Percentiles rank a stretch among this genome's conserved stretches.
Evolutionary conservation across 202 grass and related monocot genomes (phyloP).

Genomic region (Eragrostis tef): DNA sequence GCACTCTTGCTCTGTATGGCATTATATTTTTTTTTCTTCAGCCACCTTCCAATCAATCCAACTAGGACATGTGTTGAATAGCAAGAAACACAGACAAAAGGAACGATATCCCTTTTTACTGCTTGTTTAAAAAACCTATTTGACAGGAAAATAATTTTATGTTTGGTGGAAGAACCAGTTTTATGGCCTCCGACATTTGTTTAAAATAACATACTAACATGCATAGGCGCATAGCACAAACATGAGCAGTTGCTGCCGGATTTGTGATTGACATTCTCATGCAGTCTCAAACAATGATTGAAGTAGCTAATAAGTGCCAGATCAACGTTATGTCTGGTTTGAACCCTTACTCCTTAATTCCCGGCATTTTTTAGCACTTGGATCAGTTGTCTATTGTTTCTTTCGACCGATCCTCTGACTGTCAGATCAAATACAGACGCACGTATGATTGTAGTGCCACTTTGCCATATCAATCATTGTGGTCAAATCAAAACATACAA

Average conservation of each 20-base stretch:
- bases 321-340: background rate
- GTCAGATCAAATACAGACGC: background rate
- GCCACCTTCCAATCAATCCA: background rate
- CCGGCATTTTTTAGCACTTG: background rate
- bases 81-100: background rate
- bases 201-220: too few relatives aligned
- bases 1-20: background rate
- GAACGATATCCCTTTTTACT: background rate
- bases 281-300: background rate
- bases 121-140: background rate
- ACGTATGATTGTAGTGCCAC: background rate
- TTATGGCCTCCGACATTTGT: background rate
- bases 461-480: background rate
- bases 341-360: conserved; percentile 6
- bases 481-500: background rate
- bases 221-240: background rate
- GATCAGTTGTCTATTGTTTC: background rate
- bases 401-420: background rate
- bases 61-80: background rate
- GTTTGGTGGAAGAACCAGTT: background rate
- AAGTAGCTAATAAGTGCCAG: background rate
- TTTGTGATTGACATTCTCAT: background rate
- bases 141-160: background rate
- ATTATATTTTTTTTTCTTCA: background rate
- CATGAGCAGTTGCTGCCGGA: background rate